Base-by-base conservation (phyloP, 176 grass and related monocot genomes). In the Oryza glumipatula region DNA sequence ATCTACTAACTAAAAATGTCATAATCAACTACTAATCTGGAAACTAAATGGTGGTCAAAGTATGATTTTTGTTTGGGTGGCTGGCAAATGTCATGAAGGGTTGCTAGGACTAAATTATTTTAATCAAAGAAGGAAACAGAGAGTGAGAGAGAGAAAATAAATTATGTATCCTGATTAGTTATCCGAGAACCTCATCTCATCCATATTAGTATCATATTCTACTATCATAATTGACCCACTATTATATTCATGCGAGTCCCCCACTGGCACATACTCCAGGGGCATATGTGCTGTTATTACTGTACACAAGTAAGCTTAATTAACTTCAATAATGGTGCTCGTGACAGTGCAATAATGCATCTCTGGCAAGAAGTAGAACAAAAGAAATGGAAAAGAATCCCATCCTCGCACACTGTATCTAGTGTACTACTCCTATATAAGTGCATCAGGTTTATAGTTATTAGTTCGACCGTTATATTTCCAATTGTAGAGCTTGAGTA, bases 271-370 rank as follows among this genome's bases (percentile, higher is more conserved):
- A 21, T 10, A 43, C 58, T 63, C 21, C 21, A 67, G 21, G 4
- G 46, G 2, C 58, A 48, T 48, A 12, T 10, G 35, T 36, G 6
- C 9, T 45, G 41, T 17, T 13, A 30, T 63, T 73, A n/a, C 19
- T 63, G 46, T 33, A 11, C 21, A 21, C n/a, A 63, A 3, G 3
- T 23, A 61, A 63, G 19, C 58, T 63, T 23, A 63, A n/a, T 23
- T 63, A 23, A 67, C 78, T 52, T 81, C 54, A 72, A 73, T 22
- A 73, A 63, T 82, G n/a, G 19, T 49, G 24, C 3, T 2, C 1
- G 64, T 69, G 73, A 69, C 47, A 84, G 70, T 47, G 82, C 73
- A 21, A 11, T 41, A 21, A 11, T 41, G 82, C 82, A 84, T 49
- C 82, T 77, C 21, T 21, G 15, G 5, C 46, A 5, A 28, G 30